phyloP scores from a whole-genome alignment of 2,329 filamentous ascomycete genomes.

The Penicillium brevicompactum region DNA sequence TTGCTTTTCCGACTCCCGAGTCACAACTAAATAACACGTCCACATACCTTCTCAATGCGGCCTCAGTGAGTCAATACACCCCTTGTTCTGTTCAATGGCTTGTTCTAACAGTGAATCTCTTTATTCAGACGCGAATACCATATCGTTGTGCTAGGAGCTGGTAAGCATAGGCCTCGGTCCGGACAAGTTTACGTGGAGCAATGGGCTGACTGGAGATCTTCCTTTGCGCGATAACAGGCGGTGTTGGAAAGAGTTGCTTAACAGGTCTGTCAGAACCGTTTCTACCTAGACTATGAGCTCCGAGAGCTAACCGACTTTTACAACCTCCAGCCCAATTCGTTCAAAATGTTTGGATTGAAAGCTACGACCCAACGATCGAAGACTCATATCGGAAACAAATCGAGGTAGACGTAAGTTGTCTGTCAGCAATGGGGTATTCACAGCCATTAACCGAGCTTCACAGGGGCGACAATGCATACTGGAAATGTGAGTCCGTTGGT shows the following conservation, averaged over 20 bases:
- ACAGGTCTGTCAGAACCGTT: slow-evolving; percentile 65
- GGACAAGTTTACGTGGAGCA: slow-evolving; percentile 1
- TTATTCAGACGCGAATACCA: slow-evolving; percentile 71
- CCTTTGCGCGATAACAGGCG: slow-evolving; percentile 57
- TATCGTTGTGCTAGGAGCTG: slow-evolving; percentile 79
- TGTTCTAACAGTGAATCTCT: slow-evolving; percentile 24
- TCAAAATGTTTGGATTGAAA: slow-evolving; percentile 92
- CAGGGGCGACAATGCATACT: slow-evolving; percentile 85
- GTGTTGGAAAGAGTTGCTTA: slow-evolving; percentile 89
- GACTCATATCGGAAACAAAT: slow-evolving; percentile 87
- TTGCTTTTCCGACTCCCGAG: neutral
- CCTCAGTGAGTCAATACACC: slow-evolving; percentile 35
- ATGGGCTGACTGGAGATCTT: slow-evolving; percentile 21
- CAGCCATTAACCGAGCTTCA: slow-evolving; percentile 31
- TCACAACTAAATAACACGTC: neutral
- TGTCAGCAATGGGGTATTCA: neutral
- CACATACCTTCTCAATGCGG: slow-evolving; percentile 32
- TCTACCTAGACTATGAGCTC: neutral
- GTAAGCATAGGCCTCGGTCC: slow-evolving; percentile 45
- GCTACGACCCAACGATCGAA: slow-evolving; percentile 85
- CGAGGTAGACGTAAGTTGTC: slow-evolving; percentile 76
- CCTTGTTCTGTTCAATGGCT: neutral
- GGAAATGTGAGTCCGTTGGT: slow-evolving; percentile 69
- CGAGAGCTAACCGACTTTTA: slow-evolving; percentile 13
- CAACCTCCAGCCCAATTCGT: slow-evolving; percentile 79